Percentiles rank a stretch among this genome's conserved stretches.
These are phyloP conservation scores for Kwoniella dejecticola DNA, from an alignment of 768 basidiomycete genomes.

Conservation along the genomic window DNA sequence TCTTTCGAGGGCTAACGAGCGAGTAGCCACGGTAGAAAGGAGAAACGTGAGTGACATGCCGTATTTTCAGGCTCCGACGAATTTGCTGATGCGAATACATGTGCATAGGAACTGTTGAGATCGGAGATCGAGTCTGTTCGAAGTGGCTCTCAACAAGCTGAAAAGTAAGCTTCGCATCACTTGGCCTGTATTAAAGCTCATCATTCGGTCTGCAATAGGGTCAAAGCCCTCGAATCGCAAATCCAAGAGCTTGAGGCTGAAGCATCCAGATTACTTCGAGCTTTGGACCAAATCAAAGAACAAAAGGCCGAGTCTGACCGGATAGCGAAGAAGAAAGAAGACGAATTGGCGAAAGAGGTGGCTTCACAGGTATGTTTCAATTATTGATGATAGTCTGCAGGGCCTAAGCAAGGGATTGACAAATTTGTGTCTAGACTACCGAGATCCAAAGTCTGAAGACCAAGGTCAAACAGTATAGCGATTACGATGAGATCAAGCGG, in stretches of 20 bases:
- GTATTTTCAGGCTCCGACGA: not conserved
- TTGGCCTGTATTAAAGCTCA: not conserved
- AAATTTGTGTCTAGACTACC: constrained; percentile 56
- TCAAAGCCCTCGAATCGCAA: constrained; percentile 71
- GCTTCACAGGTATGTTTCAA: constrained; percentile 59
- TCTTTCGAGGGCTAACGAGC: constrained; percentile 89
- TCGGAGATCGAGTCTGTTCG: constrained; percentile 91
- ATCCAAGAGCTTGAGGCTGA: constrained; percentile 77
- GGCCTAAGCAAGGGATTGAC: not conserved
- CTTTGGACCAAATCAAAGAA: constrained; percentile 61
- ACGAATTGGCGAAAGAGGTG: constrained; percentile 66
- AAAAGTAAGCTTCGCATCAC: constrained; percentile 30
- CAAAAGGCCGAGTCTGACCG: constrained; percentile 66
- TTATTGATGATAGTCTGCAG: not conserved
- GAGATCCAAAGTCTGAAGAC: constrained; percentile 72
- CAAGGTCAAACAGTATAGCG: constrained; percentile 70
- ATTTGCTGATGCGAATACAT: constrained; percentile 7
- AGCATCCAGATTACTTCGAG: constrained; percentile 67
- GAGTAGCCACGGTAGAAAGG: constrained; percentile 87
- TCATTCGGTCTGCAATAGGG: constrained; percentile 58
- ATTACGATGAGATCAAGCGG: constrained; percentile 97
- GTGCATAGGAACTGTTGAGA: constrained; percentile 77
- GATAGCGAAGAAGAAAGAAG: constrained; percentile 61
- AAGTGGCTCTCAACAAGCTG: constrained; percentile 61
- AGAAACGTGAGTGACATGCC: constrained; percentile 68